Evolutionary conservation across 257 asterid genomes (phyloP).

Genomic region (Thymus mandschuricus): DNA sequence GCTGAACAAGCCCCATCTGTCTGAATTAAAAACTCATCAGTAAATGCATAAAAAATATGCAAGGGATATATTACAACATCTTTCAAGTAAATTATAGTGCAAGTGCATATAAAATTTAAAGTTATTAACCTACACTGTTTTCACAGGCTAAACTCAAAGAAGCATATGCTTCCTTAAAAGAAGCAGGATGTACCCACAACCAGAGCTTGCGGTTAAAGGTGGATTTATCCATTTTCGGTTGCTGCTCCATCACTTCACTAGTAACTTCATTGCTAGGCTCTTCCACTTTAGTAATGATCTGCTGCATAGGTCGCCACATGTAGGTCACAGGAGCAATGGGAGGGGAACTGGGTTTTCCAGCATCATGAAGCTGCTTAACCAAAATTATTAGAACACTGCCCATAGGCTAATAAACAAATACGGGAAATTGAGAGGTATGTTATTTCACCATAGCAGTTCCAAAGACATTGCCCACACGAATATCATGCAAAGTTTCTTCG

Average conservation of each 20-base stretch:
- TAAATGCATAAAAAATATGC: conserved; percentile 18
- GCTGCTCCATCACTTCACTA: too few relatives aligned
- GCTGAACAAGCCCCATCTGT: conserved; percentile 44
- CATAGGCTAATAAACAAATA: conserved; percentile 12
- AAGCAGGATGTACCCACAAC: conserved; percentile 91
- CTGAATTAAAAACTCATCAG: conserved; percentile 47
- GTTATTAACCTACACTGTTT: conserved; percentile 44
- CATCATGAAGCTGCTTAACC: conserved; percentile 66
- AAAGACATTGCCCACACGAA: conserved; percentile 61
- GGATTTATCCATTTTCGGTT: conserved; percentile 30
- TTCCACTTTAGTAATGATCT: conserved; percentile 26
- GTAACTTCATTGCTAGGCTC: conserved; percentile 14
- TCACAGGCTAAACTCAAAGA: conserved; percentile 61
- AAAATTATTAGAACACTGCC: conserved; percentile 28
- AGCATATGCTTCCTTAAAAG: conserved; percentile 71
- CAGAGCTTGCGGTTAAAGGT: conserved; percentile 57
- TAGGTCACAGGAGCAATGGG: conserved; percentile 83
- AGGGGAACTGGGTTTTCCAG: conserved; percentile 43
- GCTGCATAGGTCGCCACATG: conserved; percentile 70
- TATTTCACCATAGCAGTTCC: conserved; percentile 76
- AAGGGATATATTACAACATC: too few relatives aligned
- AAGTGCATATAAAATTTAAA: conserved; percentile 4
- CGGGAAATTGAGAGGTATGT: conserved; percentile 6
- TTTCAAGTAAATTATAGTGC: too few relatives aligned
- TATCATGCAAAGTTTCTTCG: conserved; percentile 44